These are phyloP conservation scores for Camellia lanceoleosa DNA, from an alignment of 148 eudicot species.

Conservation along the genomic window DNA sequence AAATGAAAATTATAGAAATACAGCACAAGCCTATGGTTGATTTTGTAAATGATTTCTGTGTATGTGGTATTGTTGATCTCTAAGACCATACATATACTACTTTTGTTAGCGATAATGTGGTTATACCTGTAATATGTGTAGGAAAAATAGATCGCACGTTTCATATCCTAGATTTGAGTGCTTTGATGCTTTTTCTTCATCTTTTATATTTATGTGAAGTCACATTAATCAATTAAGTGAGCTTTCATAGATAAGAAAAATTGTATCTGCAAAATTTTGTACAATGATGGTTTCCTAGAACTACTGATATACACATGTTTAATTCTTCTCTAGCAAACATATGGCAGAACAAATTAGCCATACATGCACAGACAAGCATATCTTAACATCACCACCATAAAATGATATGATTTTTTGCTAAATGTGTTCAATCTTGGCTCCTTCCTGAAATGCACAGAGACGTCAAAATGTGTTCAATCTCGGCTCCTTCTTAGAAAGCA, in stretches of 20 bases:
- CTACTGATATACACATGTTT: neutral
- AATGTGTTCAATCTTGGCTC: neutral
- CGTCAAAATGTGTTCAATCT: neutral
- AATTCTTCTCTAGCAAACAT: neutral
- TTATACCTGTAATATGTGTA: neutral
- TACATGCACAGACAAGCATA: neutral
- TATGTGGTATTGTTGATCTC: too few relatives aligned
- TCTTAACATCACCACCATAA: neutral
- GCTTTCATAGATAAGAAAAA: neutral
- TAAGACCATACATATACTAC: too few relatives aligned
- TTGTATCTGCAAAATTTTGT: too few relatives aligned
- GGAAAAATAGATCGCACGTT: neutral
- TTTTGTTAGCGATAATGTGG: too few relatives aligned
- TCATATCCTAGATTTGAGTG: neutral
- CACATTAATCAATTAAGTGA: neutral
- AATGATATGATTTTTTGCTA: neutral
- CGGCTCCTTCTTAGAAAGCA: too few relatives aligned
- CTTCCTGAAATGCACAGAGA: neutral
- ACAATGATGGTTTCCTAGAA: neutral
- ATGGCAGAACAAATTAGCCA: neutral
- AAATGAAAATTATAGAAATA: too few relatives aligned
- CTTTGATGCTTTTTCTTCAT: neutral
- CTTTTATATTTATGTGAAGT: neutral
- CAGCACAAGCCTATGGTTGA: too few relatives aligned
- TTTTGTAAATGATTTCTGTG: too few relatives aligned